Base-by-base conservation (phyloP, 1,139 yeast genomes). In the Tardiomyces depauwii region DNA sequence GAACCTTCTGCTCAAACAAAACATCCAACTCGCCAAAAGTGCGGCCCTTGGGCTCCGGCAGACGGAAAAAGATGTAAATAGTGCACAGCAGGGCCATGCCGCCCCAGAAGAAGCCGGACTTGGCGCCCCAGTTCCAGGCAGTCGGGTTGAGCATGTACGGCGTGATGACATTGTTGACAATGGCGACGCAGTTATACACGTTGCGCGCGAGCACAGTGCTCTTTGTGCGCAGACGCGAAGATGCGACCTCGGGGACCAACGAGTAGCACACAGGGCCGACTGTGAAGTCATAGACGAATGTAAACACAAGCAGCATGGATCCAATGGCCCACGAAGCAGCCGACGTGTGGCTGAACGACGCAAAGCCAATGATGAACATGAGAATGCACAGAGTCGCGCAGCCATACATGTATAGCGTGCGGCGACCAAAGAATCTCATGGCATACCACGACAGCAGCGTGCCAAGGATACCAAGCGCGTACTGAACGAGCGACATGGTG, bases 111-210 rank as follows among this genome's bases (percentile, higher is more conserved):
- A 76, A 75, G 1, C 77, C 83, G 18, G 78, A 68, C 59, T 78
- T 77, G 33, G 80, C 83, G 49, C 72, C 67, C 78, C 78, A 70
- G 54, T 76, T 70, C 69, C 78, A 76, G 11, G 74, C 73, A 14
- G 71, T 67, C 2, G 79, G 77, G 58, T 77, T 77, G 58, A 79
- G 68, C 80, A 78, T 73, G 57, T 76, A 74, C 14, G 84, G 83
- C 47, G 71, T 71, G 28, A 73, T 64, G 39, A 76, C 64, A 18
- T 73, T 55, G 58, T 59, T 66, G 40, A 74, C 63, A 51, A 77
- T 70, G 40, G 73, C 71, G 39, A 71, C 63, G 7, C 5, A 5
- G 36, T 30, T 30, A 61, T 74, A 74, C 41, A 70, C 58, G 53
- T 72, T 71, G 59, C 80, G 73, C 2, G 82, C 75, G 50, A 78